Base-by-base conservation (phyloP, 805 yeast species). In the Vanderwaltozyma yarrowii region DNA sequence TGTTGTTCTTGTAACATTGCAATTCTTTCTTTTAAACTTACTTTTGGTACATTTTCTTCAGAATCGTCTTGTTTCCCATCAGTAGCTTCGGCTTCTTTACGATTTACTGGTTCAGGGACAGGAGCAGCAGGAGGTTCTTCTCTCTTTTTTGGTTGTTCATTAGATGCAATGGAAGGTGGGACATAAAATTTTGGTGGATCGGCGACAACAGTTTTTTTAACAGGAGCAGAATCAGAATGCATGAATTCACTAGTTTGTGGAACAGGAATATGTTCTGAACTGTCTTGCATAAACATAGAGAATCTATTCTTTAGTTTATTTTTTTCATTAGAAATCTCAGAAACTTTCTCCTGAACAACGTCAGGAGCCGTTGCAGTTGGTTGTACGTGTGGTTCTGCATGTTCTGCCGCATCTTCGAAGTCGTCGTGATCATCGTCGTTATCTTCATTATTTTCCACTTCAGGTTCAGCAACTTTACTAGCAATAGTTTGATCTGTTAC, bases 21-120 rank as follows among this genome's bases (percentile, higher is more conserved):
- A 54, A 89, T 86, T 46, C 97, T 72, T 49, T 92, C 96, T 54
- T 81, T 81, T 50, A 89, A 66, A 40, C 94, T 80, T 65, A 87
- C 61, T 47, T 82, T 78, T 8, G 95, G 95, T 25, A 70, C 74
- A 24, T 70, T 80, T 21, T 67, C 74, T 41, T 73, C 74, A 40
- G 67, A 64, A 19, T 52, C 47, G 5, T 51, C 61, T 16, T 30
- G 17, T 10, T 52, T 58, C 8, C 53, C 52, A 2, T 50, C 40
- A 0, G 49, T 23, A 14, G 35, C 34, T 25, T 54, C 59, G 8
- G 54, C 50, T 9, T 35, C 45, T 11, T 41, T 37, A 15, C 40
- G 44, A 35, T 44, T 38, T 35, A 50, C 38, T 5, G 49, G 45
- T 33, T 43, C 51, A 16, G 54, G 58, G 15, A 52, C 51, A 7